Evolutionary conservation across 257 asterid species (phyloP).

Genomic region (Verbena officinalis): DNA sequence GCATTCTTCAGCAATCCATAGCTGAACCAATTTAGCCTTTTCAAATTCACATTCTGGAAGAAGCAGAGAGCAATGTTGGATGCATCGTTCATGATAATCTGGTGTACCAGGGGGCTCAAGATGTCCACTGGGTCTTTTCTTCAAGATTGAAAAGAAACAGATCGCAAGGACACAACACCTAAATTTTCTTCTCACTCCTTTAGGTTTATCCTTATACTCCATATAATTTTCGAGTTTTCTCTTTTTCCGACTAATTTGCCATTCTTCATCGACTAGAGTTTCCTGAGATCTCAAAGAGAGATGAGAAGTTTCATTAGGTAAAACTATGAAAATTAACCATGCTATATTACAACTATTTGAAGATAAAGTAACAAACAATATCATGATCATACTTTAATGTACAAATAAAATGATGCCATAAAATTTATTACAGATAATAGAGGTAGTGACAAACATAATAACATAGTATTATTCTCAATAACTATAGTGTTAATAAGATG

Average conservation of each 20-base stretch:
- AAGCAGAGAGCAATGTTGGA: conserved; percentile 37
- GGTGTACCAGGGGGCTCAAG: neutral
- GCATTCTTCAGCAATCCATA: conserved; percentile 59
- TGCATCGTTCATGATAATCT: conserved; percentile 27
- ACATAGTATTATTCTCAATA: too few relatives aligned
- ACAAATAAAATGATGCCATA: neutral
- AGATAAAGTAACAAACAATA: neutral
- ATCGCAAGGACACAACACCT: too few relatives aligned
- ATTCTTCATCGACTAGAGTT: neutral
- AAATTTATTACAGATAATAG: neutral
- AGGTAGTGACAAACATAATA: too few relatives aligned
- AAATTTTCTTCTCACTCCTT: too few relatives aligned
- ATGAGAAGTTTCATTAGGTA: neutral
- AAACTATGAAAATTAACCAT: conserved; percentile 12
- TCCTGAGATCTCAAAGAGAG: neutral
- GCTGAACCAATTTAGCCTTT: conserved; percentile 39
- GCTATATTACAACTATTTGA: neutral
- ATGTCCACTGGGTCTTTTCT: neutral
- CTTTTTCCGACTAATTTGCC: conserved; percentile 9
- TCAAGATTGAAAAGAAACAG: too few relatives aligned
- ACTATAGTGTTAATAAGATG: too few relatives aligned
- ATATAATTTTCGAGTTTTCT: conserved; percentile 16
- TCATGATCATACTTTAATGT: neutral
- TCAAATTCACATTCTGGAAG: conserved; percentile 40
- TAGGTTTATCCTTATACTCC: conserved; percentile 7